Conservation (phyloP, 2,329 filamentous ascomycete genomes). For the Colletotrichum eleusines region DNA sequence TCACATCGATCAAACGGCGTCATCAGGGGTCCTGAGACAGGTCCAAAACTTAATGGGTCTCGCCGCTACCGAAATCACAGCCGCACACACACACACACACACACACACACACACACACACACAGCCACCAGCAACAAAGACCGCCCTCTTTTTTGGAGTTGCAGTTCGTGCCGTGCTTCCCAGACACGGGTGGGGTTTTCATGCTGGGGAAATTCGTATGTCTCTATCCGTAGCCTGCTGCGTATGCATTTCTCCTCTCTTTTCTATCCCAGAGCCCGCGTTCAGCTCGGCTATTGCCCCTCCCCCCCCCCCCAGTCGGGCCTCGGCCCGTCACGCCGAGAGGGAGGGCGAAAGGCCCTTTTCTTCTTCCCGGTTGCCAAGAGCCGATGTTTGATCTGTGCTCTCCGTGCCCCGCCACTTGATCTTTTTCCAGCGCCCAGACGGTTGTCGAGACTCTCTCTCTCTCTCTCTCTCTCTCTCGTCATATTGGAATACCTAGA, state of each 20-base stretch:
- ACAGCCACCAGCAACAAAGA: background rate
- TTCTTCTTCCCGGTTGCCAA: constrained; percentile 23
- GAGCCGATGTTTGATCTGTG: constrained; percentile 20
- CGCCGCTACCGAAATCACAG: constrained; percentile 5
- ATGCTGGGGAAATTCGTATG: background rate
- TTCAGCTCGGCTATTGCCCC: background rate
- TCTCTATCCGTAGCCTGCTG: no score
- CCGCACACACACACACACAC: no score
- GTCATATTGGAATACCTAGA: no score
- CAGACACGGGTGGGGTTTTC: constrained; percentile 31
- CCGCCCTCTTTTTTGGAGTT: constrained; percentile 3
- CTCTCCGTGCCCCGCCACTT: background rate
- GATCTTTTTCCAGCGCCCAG: background rate
- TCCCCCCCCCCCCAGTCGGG: background rate
- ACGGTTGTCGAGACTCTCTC: background rate
- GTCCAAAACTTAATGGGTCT: constrained; percentile 39
- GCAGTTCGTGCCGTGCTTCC: constrained; percentile 22
- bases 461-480: no score
- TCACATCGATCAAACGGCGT: constrained; percentile 41
- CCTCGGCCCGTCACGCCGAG: constrained; percentile 22
- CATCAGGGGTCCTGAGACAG: constrained; percentile 41
- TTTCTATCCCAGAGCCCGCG: background rate
- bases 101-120: no score
- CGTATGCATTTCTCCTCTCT: no score
- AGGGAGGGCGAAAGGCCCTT: background rate